Evolutionary conservation across 2,329 filamentous ascomycete species (phyloP).

Genomic region (Talaromyces funiculosus): DNA sequence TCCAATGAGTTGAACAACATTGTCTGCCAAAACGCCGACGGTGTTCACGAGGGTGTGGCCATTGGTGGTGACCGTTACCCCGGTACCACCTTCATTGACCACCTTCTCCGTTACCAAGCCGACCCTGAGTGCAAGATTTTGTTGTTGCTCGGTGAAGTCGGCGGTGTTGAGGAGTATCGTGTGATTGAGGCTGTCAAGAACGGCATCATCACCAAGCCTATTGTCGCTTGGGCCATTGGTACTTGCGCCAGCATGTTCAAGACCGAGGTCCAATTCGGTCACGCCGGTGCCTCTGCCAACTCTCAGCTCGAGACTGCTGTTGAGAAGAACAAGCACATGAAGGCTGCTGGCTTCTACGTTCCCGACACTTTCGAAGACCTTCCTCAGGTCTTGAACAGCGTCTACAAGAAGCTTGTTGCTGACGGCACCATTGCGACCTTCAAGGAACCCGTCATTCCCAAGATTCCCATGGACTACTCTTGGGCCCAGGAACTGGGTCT

Average conservation of each 20-base stretch:
- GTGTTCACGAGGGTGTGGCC: conserved; percentile 97
- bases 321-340: conserved; percentile 96
- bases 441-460: conserved; percentile 86
- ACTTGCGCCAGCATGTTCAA: conserved; percentile 99
- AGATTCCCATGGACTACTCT: conserved; percentile 99
- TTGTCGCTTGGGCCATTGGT: conserved; percentile 98
- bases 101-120: conserved; percentile 91
- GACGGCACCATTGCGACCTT: conserved; percentile 79
- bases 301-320: conserved; percentile 97
- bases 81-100: conserved; percentile 98
- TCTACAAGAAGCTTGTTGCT: conserved; percentile 85
- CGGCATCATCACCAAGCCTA: conserved; percentile 93
- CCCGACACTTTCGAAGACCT: conserved; percentile 97
- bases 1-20: conserved; percentile 99
- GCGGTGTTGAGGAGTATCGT: conserved; percentile 99
- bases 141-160: conserved; percentile 91
- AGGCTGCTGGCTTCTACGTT: conserved; percentile 87
- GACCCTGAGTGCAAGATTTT: conserved; percentile 98
- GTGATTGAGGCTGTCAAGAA: conserved; percentile 97
- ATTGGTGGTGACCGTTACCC: conserved; percentile 99
- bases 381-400: conserved; percentile 65
- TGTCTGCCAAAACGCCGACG: conserved; percentile 89
- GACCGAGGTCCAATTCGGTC: conserved; percentile 99
- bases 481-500: conserved; percentile 99
- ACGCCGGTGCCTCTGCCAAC: conserved; percentile 98